A percentile compares a stretch with the other conserved stretches of the same genome.
Evolutionary conservation across 73 alveolate genomes (phyloP).

Genomic region (Paraurostyla sp.): DNA sequence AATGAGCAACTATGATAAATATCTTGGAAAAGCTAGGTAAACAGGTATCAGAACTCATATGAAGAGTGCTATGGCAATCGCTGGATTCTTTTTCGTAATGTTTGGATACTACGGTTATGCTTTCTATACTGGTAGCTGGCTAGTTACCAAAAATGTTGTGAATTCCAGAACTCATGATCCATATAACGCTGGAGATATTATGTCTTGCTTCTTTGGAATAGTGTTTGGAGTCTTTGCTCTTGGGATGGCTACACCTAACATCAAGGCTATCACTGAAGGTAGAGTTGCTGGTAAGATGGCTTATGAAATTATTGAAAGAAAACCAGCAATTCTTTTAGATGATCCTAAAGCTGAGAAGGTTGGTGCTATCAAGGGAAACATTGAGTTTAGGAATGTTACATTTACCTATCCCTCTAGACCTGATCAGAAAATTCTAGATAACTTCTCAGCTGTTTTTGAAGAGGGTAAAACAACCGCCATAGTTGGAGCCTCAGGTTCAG

Average conservation of each 20-base stretch:
- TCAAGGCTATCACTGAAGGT: conserved; percentile 80
- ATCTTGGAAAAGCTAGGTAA: conserved; percentile 53
- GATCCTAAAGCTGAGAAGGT: conserved; percentile 16
- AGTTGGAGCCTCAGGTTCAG: conserved; percentile 96
- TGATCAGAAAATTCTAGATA: conserved; percentile 57
- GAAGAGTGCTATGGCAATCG: conserved; percentile 44
- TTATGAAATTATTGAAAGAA: conserved; percentile 71
- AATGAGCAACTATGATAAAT: conserved; percentile 25
- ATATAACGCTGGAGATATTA: conserved; percentile 81
- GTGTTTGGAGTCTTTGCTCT: conserved; percentile 38
- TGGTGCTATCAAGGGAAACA: conserved; percentile 72
- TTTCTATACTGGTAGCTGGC: conserved; percentile 34
- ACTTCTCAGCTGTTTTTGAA: conserved; percentile 52
- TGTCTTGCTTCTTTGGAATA: conserved; percentile 58
- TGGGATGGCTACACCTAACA: conserved; percentile 71
- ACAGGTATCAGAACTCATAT: conserved; percentile 46
- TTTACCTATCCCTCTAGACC: conserved; percentile 92
- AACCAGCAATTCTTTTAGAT: conserved; percentile 66
- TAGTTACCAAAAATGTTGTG: conserved; percentile 22
- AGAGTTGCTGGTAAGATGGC: conserved; percentile 76
- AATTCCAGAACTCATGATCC: conserved; percentile 37
- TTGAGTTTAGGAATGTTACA: conserved; percentile 84
- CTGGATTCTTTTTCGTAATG: conserved; percentile 34
- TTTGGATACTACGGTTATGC: conserved; percentile 45
- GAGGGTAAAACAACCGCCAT: conserved; percentile 90